phyloP scores from a whole-genome alignment of 2,329 filamentous ascomycete species.

The Pseudogymnoascus destructans region DNA sequence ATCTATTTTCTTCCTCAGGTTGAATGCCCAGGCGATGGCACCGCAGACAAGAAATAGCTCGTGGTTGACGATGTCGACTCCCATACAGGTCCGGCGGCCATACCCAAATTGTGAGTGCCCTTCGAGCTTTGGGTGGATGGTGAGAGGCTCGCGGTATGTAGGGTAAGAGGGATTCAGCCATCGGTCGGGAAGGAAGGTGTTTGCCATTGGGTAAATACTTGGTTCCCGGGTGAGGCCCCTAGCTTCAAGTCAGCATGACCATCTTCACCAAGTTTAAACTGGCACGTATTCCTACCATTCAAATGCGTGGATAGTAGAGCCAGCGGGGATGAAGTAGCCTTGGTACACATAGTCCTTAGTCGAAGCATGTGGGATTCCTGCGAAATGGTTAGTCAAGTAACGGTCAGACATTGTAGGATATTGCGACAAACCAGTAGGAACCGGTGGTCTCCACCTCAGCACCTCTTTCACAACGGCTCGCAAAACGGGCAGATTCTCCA shows the following conservation, averaged over 20 bases:
- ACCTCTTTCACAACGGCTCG: constrained; percentile 24
- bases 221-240: constrained; percentile 45
- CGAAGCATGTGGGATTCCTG: constrained; percentile 39
- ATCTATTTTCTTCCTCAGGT: constrained; percentile 25
- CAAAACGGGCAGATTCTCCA: constrained; percentile 24
- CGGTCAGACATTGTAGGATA: background rate
- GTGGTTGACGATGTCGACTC: constrained; percentile 48
- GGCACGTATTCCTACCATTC: constrained; percentile 32
- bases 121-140: constrained; percentile 48
- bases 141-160: constrained; percentile 51
- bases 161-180: constrained; percentile 51
- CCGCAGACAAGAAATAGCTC: constrained; percentile 40
- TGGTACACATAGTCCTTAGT: constrained; percentile 41
- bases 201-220: constrained; percentile 48
- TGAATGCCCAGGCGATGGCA: constrained; percentile 37
- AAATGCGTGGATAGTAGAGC: constrained; percentile 38
- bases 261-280: background rate
- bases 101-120: constrained; percentile 53
- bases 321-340: constrained; percentile 41
- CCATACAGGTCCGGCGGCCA: constrained; percentile 49
- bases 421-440: constrained; percentile 34
- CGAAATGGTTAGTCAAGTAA: background rate
- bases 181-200: constrained; percentile 47
- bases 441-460: constrained; percentile 34
- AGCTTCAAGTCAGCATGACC: background rate